Conservation (phyloP, 2,329 filamentous ascomycete genomes). For the Dendryphion nanum region DNA sequence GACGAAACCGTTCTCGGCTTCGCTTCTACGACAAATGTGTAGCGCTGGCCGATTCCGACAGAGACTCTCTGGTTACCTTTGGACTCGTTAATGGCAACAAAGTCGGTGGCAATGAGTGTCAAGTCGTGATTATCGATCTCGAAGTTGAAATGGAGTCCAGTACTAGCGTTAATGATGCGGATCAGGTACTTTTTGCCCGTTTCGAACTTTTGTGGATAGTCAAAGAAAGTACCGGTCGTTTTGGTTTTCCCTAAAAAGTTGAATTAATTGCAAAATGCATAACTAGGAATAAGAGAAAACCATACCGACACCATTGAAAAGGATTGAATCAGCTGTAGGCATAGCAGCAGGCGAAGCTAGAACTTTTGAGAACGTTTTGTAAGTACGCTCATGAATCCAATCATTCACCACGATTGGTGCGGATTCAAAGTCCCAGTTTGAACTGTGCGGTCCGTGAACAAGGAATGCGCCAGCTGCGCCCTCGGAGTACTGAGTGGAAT, state of each 20-base stretch:
- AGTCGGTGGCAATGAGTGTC: conserved; percentile 32
- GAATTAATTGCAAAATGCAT: too few relatives aligned
- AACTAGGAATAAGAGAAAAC: too few relatives aligned
- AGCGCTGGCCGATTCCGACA: conserved; percentile 43
- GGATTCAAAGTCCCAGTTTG: conserved; percentile 14
- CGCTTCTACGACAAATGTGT: conserved; percentile 44
- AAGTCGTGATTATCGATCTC: conserved; percentile 39
- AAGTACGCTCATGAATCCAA: conserved; percentile 17
- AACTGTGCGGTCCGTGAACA: conserved; percentile 16
- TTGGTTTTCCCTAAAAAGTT: too few relatives aligned
- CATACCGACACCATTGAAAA: conserved; percentile 17
- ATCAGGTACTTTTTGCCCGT: conserved; percentile 26
- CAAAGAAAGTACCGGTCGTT: conserved; percentile 4
- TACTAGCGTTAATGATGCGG: conserved; percentile 18
- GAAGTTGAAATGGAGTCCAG: conserved; percentile 24
- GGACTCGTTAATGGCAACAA: conserved; percentile 37
- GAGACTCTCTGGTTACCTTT: conserved; percentile 34
- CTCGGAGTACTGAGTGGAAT: conserved; percentile 40
- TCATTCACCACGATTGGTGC: conserved; percentile 18
- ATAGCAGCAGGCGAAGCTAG: conserved; percentile 2
- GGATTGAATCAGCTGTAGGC: conserved; percentile 11
- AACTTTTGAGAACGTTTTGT: conserved; percentile 9
- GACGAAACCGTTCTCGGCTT: conserved; percentile 29
- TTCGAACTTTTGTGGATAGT: conserved; percentile 18
- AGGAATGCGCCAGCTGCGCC: conserved; percentile 35